Conservation (phyloP, 768 basidiomycete species). For the Mycena leptocephala region DNA sequence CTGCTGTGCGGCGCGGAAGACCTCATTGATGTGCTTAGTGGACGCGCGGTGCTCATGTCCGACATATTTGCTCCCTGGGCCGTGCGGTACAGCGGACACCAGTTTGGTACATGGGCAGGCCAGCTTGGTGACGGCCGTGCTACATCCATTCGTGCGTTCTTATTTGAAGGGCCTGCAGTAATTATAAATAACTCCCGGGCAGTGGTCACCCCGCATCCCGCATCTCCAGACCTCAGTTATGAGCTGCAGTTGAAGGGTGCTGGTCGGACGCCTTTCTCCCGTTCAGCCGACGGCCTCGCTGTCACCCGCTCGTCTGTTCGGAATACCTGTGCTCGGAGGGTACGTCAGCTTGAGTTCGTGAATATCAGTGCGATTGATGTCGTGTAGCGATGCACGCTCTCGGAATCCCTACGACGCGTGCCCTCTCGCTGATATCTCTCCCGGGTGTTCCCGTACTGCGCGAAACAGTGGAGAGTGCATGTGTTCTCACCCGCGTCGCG, state of each 20-base stretch:
- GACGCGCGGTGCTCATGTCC: conserved; percentile 80
- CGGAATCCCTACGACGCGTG: conserved; percentile 89
- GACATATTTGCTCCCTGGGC: conserved; percentile 85
- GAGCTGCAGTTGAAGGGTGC: conserved; percentile 97
- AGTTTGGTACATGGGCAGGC: conserved; percentile 93
- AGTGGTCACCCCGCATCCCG: conserved; percentile 88
- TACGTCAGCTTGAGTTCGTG: conserved; percentile 42
- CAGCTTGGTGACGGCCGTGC: conserved; percentile 98
- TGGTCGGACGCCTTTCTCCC: conserved; percentile 94
- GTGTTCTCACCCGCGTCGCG: conserved; percentile 85
- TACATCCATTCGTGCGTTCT: conserved; percentile 76
- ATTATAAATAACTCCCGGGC: conserved; percentile 7
- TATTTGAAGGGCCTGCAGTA: background rate
- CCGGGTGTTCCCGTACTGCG: conserved; percentile 83
- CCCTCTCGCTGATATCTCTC: conserved; percentile 84
- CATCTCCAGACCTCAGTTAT: conserved; percentile 67
- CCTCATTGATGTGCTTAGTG: conserved; percentile 87
- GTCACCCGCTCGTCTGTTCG: conserved; percentile 95
- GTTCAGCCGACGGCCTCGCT: conserved; percentile 94
- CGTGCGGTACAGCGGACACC: conserved; percentile 92
- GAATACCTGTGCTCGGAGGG: conserved; percentile 97
- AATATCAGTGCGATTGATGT: background rate
- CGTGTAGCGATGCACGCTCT: conserved; percentile 75
- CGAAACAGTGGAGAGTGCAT: conserved; percentile 82
- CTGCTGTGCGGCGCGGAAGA: conserved; percentile 70